phyloP scores from a whole-genome alignment of 768 basidiomycete species.

The Mycena rebaudengoi region DNA sequence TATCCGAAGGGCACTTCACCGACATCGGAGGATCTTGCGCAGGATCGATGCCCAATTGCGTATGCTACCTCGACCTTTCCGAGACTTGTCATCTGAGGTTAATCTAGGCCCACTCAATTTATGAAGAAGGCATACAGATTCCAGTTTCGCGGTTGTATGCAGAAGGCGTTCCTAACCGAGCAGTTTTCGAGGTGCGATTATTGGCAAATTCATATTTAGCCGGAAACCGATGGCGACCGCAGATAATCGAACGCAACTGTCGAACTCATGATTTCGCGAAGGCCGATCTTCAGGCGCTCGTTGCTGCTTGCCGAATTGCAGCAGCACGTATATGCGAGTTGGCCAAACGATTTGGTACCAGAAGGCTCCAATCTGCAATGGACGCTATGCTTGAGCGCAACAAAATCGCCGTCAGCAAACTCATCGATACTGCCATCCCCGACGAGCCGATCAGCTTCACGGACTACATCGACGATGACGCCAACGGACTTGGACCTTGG shows the following conservation, averaged over 20 bases:
- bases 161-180: slow-evolving; percentile 17
- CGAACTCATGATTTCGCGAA: too few species aligned
- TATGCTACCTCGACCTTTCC: too few species aligned
- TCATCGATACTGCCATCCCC: slow-evolving; percentile 26
- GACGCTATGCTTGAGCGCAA: slow-evolving; percentile 26
- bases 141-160: slow-evolving; percentile 12
- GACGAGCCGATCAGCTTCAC: slow-evolving; percentile 23
- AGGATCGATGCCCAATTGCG: slow-evolving; percentile 10
- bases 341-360: slow-evolving; percentile 20
- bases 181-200: slow-evolving; percentile 19
- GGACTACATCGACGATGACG: slow-evolving; percentile 32
- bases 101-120: too few species aligned
- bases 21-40: slow-evolving; percentile 14
- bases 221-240: too few species aligned
- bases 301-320: neutral
- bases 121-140: slow-evolving; percentile 21
- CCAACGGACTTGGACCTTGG: slow-evolving; percentile 27
- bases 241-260: too few species aligned
- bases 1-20: slow-evolving; percentile 23
- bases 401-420: slow-evolving; percentile 16
- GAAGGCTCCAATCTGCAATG: slow-evolving; percentile 16
- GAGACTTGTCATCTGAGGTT: too few species aligned
- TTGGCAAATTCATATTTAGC: too few species aligned
- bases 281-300: too few species aligned
- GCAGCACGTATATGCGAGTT: slow-evolving; percentile 19